These are phyloP conservation scores for Lichtheimia ramosa DNA, from an alignment of 371 early-diverging fungal genomes.

Conservation along the genomic window DNA sequence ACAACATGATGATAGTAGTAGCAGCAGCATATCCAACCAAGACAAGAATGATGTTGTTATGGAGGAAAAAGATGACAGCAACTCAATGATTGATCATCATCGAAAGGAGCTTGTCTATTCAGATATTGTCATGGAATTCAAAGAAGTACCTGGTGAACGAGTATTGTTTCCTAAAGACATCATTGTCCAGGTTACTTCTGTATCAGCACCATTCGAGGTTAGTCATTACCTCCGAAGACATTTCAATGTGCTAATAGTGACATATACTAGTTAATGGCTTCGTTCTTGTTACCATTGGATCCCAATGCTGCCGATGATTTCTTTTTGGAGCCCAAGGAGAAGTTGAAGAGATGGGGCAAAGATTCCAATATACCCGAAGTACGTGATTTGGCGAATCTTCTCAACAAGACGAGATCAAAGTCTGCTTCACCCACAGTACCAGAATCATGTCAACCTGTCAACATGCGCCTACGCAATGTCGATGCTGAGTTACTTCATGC, in stretches of 20 bases:
- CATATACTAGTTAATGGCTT: neutral
- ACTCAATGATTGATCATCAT: neutral
- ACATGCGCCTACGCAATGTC: conserved; percentile 17
- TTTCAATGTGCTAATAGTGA: neutral
- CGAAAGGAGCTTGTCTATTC: conserved; percentile 13
- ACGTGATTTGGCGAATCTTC: conserved; percentile 5
- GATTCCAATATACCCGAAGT: conserved; percentile 14
- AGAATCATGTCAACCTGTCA: conserved; percentile 24
- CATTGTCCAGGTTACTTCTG: conserved; percentile 22
- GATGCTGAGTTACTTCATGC: conserved; percentile 18
- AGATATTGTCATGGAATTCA: conserved; percentile 48
- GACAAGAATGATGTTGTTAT: neutral
- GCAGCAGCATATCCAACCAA: neutral
- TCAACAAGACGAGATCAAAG: neutral
- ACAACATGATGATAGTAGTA: neutral
- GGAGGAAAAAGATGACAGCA: neutral
- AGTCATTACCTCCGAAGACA: neutral
- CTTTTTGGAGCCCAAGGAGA: conserved; percentile 23
- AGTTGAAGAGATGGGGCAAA: conserved; percentile 25
- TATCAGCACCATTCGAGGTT: conserved; percentile 22
- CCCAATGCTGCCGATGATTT: conserved; percentile 13
- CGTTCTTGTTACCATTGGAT: conserved; percentile 12
- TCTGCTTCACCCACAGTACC: neutral
- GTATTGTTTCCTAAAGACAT: conserved; percentile 42
- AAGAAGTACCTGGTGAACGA: conserved; percentile 41